Evolutionary conservation across 78 protist genomes (phyloP).

Genomic region (Bigelowiella natans): DNA sequence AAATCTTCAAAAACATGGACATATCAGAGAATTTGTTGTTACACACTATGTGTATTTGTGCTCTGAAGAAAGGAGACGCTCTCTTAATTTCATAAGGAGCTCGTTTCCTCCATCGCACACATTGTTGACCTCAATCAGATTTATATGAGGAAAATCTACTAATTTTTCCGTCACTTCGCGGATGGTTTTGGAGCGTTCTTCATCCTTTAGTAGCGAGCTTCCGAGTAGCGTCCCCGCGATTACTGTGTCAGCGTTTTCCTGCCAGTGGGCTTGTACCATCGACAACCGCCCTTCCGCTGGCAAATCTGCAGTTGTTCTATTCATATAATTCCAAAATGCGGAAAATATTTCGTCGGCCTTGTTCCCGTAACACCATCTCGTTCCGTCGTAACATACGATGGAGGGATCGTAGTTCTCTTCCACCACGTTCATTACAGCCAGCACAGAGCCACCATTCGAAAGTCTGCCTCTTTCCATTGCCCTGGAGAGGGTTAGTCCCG

Average conservation of each 20-base stretch:
- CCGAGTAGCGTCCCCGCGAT: not conserved
- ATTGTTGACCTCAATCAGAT: slow-evolving; percentile 11
- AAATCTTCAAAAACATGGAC: too few species aligned
- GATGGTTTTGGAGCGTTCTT: not conserved
- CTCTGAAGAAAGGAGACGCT: too few species aligned
- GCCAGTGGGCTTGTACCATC: not conserved
- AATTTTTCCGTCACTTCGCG: not conserved
- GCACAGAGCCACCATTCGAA: slow-evolving; percentile 4
- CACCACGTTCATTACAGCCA: not conserved
- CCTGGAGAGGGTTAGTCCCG: not conserved
- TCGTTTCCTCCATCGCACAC: not conserved
- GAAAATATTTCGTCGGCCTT: not conserved
- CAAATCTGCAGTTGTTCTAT: not conserved
- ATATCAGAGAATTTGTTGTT: too few species aligned
- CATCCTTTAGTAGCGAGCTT: slow-evolving; percentile 4
- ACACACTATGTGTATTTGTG: too few species aligned
- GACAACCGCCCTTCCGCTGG: not conserved
- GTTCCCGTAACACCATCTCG: not conserved
- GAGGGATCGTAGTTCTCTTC: not conserved
- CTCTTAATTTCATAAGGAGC: not conserved
- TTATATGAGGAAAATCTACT: not conserved
- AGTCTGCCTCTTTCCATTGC: not conserved
- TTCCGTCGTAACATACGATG: slow-evolving; percentile 17
- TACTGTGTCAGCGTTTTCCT: not conserved
- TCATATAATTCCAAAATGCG: slow-evolving; percentile 4